phyloP scores from a whole-genome alignment of 345 rosid genomes.

The Eucalyptus decipiens region DNA sequence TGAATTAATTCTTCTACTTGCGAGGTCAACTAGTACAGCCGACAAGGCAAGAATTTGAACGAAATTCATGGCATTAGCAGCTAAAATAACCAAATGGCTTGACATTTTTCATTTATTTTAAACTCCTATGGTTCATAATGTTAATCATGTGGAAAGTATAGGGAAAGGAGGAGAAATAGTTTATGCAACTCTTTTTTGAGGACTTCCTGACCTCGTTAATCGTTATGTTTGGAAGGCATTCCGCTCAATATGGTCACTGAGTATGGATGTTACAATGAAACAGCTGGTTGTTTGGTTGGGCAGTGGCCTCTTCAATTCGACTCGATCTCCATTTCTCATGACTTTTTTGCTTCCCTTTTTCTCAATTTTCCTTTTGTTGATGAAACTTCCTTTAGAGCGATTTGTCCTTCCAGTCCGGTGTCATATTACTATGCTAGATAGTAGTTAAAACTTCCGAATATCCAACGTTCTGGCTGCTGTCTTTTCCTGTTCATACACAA shows the following conservation, averaged over 20 bases:
- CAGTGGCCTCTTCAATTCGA: neutral
- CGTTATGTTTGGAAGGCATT: neutral
- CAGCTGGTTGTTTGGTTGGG: neutral
- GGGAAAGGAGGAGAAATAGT: neutral
- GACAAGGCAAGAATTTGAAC: neutral
- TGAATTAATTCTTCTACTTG: neutral
- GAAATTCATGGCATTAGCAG: neutral
- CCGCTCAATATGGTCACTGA: neutral
- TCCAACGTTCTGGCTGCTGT: neutral
- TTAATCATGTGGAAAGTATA: neutral
- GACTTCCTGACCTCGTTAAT: neutral
- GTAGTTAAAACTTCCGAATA: constrained; percentile 15
- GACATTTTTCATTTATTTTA: neutral
- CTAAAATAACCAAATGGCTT: neutral
- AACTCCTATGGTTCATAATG: neutral
- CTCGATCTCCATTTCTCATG: neutral
- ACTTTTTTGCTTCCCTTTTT: neutral
- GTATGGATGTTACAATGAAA: neutral
- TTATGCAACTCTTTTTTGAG: neutral
- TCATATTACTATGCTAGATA: neutral
- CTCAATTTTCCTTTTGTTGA: neutral
- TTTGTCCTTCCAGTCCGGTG: constrained; percentile 34
- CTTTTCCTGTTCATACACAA: neutral
- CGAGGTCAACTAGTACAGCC: neutral
- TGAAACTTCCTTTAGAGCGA: neutral